Evolutionary conservation across 495 filamentous ascomycete genomes (phyloP).

Genomic region (Talaromyces adpressus): DNA sequence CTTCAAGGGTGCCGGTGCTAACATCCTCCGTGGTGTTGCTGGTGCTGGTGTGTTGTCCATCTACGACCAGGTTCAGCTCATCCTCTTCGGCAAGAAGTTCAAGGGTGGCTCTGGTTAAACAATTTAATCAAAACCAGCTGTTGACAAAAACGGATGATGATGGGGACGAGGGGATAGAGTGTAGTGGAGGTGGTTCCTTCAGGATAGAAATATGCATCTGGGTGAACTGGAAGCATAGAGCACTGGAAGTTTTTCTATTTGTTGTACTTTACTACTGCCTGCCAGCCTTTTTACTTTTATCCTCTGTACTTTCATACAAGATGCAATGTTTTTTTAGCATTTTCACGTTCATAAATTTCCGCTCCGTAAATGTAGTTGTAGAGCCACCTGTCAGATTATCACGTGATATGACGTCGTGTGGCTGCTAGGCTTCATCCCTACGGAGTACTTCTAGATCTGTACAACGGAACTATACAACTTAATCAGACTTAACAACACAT

Average conservation of each 20-base stretch:
- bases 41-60: conserved; percentile 99
- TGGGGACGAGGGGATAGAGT: conserved; percentile 3
- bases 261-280: conserved; percentile 52
- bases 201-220: conserved; percentile 44
- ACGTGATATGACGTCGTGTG: conserved; percentile 11
- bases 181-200: conserved; percentile 15
- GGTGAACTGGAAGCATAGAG: conserved; percentile 40
- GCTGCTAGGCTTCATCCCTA: background rate
- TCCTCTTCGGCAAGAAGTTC: conserved; percentile 99
- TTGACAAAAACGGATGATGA: conserved; percentile 8
- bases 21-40: conserved; percentile 99
- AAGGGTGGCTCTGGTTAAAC: conserved; percentile 77
- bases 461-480: background rate
- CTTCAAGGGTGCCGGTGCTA: conserved; percentile 99
- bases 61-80: conserved; percentile 98
- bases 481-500: background rate
- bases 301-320: conserved; percentile 13
- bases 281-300: conserved; percentile 43
- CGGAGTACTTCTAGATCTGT: background rate
- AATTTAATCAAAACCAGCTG: conserved; percentile 12
- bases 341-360: background rate
- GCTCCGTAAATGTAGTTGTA: background rate
- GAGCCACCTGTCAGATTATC: conserved; percentile 1
- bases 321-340: conserved; percentile 7
- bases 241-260: conserved; percentile 35